Evolutionary conservation across 805 yeast species (phyloP).

Genomic region (Cyberlindnera euphorbiae): DNA sequence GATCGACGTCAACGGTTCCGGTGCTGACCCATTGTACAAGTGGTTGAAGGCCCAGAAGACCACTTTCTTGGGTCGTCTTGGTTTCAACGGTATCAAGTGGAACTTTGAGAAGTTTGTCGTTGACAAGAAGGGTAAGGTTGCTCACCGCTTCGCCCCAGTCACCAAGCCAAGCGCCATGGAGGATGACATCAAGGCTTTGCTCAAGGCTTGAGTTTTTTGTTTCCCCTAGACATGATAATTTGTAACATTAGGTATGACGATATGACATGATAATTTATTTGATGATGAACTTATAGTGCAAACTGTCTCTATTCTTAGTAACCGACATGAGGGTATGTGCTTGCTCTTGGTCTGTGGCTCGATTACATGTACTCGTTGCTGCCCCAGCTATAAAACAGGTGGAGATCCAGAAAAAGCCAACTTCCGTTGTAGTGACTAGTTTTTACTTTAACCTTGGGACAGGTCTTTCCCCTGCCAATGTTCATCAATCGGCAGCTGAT

Average conservation of each 20-base stretch:
- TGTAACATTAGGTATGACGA: background rate
- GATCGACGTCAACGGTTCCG: conserved; percentile 82
- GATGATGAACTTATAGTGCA: no score
- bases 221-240: background rate
- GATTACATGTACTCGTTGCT: no score
- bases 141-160: conserved; percentile 57
- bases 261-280: no score
- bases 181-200: conserved; percentile 51
- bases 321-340: no score
- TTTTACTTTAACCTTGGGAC: no score
- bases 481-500: no score
- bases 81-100: conserved; percentile 75
- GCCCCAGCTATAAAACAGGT: no score
- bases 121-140: conserved; percentile 57
- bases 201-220: conserved; percentile 27
- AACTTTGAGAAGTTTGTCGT: conserved; percentile 74
- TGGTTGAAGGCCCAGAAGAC: conserved; percentile 66
- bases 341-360: no score
- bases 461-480: no score
- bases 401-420: no score
- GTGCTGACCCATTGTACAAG: conserved; percentile 75
- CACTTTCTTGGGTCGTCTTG: conserved; percentile 39
- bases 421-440: no score
- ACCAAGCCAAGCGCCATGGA: conserved; percentile 63
- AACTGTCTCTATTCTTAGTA: no score